Conservation (phyloP, 495 filamentous ascomycete genomes). For the Cercophora scortea region DNA sequence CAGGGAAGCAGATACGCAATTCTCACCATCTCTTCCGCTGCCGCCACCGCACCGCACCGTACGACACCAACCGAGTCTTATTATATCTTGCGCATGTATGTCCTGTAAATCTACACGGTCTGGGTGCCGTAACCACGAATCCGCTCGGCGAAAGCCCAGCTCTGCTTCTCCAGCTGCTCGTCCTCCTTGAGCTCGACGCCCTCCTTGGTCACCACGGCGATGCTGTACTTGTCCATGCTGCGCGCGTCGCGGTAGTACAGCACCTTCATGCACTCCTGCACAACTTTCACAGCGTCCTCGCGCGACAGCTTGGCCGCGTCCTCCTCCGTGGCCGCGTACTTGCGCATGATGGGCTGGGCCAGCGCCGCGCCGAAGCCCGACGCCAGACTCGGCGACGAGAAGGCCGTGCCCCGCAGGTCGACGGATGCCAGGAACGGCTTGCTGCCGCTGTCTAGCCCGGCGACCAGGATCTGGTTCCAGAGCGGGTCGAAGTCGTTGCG, state of each 20-base stretch:
- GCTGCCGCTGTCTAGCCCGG: conserved; percentile 69
- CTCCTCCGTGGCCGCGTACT: conserved; percentile 71
- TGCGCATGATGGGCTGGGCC: conserved; percentile 83
- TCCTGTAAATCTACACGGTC: conserved; percentile 20
- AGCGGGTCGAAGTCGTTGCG: conserved; percentile 93
- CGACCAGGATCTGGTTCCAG: conserved; percentile 91
- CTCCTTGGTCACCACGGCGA: conserved; percentile 80
- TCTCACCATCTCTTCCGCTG: not conserved
- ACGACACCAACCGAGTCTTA: not conserved
- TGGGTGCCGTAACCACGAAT: conserved; percentile 55
- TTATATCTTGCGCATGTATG: too few relatives aligned
- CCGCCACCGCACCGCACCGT: not conserved
- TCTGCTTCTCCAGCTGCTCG: conserved; percentile 68
- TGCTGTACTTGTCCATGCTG: conserved; percentile 81
- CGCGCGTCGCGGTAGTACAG: conserved; percentile 95
- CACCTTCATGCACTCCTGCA: conserved; percentile 95
- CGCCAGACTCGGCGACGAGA: conserved; percentile 75
- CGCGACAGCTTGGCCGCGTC: conserved; percentile 59
- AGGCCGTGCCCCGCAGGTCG: conserved; percentile 90
- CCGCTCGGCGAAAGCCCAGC: conserved; percentile 92
- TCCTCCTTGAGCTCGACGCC: conserved; percentile 76
- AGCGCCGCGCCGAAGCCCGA: conserved; percentile 92
- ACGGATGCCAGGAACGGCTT: conserved; percentile 84
- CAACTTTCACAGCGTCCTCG: conserved; percentile 69
- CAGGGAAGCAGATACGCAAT: not conserved